Evolutionary conservation across 1,284 basidiomycete species (phyloP), one percentile per base, ranked within the genome.

Genomic region (Ustilago nuda): DNA sequence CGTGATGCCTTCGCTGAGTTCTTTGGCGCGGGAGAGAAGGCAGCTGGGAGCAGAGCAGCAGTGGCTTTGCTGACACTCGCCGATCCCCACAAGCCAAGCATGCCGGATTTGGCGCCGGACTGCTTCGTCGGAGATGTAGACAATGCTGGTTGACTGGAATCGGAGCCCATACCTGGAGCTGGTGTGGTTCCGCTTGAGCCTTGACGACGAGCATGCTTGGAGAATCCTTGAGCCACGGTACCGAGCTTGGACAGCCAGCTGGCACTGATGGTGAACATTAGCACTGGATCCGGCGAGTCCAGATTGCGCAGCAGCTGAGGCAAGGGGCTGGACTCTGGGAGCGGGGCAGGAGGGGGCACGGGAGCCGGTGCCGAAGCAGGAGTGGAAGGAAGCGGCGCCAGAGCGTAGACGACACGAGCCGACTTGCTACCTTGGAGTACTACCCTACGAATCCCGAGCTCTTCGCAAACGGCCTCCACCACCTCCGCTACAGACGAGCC

Each of bases 401-500:
- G 35, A 3, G 73, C 78, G 41, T 85, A 86, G 43, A 86, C 81
- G 17, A 86, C 81, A n/a, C 83, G 67, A 19, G 83, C 84, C 12
- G 81, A 81, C 69, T 85, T 86, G 63, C 81, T 81, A 0, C 86
- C 86, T 33, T 84, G 80, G 8, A 83, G 67, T 12, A 86, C 79
- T 0, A 88, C 87, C 79, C 89, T 91, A 7, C 90, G 87, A 33
- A 94, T 87, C 5, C 93, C 93, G 13, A 94, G 88, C 81, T 92
- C 90, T 52, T 90, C 89, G 30, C 90, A 82, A 8, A 92, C 86
- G 15, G 84, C 80, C 41, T 89, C 87, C 52, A 93, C 84, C 1
- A 75, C 50, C 19, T 80, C 80, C 3, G 48, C 58, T 1, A 78
- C 76, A 33, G 56, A 58, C 17, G 64, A 63, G 9, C 79, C 77